phyloP scores from a whole-genome alignment of 2,329 filamentous ascomycete genomes.

The Sclerotinia spermophila region DNA sequence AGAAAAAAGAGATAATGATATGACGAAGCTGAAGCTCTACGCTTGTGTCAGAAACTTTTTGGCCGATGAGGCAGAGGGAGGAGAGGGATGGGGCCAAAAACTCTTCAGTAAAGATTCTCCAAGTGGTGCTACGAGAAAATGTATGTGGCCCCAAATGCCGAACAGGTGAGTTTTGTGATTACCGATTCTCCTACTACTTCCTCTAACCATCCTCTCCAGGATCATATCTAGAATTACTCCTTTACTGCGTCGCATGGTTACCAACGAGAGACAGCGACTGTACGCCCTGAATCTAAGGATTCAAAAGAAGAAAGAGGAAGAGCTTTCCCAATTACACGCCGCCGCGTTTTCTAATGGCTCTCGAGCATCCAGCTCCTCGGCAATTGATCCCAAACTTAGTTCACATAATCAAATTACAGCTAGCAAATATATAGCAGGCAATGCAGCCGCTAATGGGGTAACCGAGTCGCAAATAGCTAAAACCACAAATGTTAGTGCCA shows the following conservation, averaged over 20 bases:
- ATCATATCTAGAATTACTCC: slow-evolving; percentile 33
- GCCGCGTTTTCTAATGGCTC: background rate
- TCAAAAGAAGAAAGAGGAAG: slow-evolving; percentile 22
- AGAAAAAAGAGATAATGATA: slow-evolving; percentile 29
- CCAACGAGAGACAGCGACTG: slow-evolving; percentile 36
- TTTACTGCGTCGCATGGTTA: slow-evolving; percentile 36
- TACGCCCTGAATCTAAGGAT: slow-evolving; percentile 32
- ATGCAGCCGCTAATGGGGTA: background rate
- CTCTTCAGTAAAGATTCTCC: slow-evolving; percentile 28
- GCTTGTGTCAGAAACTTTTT: slow-evolving; percentile 32
- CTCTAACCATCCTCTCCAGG: slow-evolving; percentile 26
- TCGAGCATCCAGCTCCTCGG: background rate
- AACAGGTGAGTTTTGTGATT: slow-evolving; percentile 30
- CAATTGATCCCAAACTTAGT: background rate
- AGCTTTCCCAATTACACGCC: background rate
- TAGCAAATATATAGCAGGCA: background rate
- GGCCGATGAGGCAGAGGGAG: slow-evolving; percentile 29
- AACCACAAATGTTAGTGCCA: background rate
- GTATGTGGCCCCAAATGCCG: slow-evolving; percentile 34
- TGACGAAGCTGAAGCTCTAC: slow-evolving; percentile 35
- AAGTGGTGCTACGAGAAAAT: slow-evolving; percentile 23
- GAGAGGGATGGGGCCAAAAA: slow-evolving; percentile 33
- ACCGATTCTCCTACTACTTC: background rate
- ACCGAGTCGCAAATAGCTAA: background rate
- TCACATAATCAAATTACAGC: background rate